Evolutionary conservation across 1,284 basidiomycete genomes (phyloP), one percentile per base, ranked within the genome.

Genomic region (Phaffia rhodozyma): DNA sequence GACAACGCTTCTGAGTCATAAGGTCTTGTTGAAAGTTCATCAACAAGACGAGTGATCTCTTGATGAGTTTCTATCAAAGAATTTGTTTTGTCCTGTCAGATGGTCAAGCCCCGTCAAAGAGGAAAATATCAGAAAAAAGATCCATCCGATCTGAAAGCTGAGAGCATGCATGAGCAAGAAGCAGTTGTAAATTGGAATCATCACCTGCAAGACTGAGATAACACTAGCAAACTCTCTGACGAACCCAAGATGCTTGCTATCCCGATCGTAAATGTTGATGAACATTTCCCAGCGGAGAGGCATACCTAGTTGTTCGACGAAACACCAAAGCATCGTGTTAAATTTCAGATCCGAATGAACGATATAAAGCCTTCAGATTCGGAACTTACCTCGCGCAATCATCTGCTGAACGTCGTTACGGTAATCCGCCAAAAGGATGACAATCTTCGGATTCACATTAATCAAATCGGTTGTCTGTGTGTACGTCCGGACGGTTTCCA

Each of bases 401-500:
- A 94, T 92, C 72, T 88, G 80, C 77, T 94, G 91, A 0, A 86
- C 84, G 67, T 92, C 87, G 71, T 89, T 90, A 69, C 91, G 82
- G 73, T 92, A 91, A 76, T 92, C 89, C 13, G 91, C 91, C 1
- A 96, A 86, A 27, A 98, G 80, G 81, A 90, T 89, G 71, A 92
- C 87, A 70, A 97, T 91, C 3, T 86, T 89, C 70, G 86, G 87
- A 72, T 94, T 91, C 55, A 82, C 81, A 72, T 93, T 87, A 69
- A 97, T 86, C 69, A 96, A 78, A 70, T 90, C 89, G 72, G 93
- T 78, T 0, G 91, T 96, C 79, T 97, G 94, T 21, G 89, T 89
- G 76, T 97, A 97, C 27, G 91, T 97, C 71, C 93, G 80, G 18
- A 97, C 91, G 0, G 92, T 94, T 79, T 98, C 93, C 92, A 97